Evolutionary conservation across 2,329 filamentous ascomycete genomes (phyloP).

Genomic region (Neobulgaria alba): DNA sequence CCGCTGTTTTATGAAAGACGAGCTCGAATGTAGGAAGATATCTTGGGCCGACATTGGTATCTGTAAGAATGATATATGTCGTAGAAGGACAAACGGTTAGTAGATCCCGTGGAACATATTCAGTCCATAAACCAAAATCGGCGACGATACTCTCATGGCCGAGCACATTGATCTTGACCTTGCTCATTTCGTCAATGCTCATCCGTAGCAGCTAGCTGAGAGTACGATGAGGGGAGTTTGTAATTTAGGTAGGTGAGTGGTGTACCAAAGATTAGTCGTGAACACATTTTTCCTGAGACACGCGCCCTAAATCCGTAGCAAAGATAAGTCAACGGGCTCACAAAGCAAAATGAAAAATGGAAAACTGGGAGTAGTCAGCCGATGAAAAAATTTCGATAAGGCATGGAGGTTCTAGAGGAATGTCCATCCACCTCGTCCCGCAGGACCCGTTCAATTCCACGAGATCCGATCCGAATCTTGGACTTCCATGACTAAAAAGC

Average conservation of each 20-base stretch:
- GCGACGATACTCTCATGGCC: conserved; percentile 86
- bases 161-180: conserved; percentile 45
- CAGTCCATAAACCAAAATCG: conserved; percentile 82
- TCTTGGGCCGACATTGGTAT: conserved; percentile 76
- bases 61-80: conserved; percentile 93
- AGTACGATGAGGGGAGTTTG: neutral
- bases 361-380: neutral
- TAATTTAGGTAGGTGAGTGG: neutral
- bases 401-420: neutral
- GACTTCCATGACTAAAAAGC: neutral
- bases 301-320: neutral
- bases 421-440: neutral
- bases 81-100: conserved; percentile 69
- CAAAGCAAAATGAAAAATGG: neutral
- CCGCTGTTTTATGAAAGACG: conserved; percentile 46
- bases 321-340: neutral
- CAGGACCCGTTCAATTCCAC: neutral
- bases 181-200: neutral
- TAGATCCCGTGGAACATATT: conserved; percentile 73
- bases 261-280: neutral
- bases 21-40: conserved; percentile 74
- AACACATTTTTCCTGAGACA: neutral
- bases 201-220: neutral
- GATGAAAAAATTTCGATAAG: neutral
- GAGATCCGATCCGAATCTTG: neutral